Percentiles rank a stretch among this genome's conserved stretches.
Evolutionary conservation across 768 basidiomycete genomes (phyloP).

Genomic region (Phylloporus sp.): DNA sequence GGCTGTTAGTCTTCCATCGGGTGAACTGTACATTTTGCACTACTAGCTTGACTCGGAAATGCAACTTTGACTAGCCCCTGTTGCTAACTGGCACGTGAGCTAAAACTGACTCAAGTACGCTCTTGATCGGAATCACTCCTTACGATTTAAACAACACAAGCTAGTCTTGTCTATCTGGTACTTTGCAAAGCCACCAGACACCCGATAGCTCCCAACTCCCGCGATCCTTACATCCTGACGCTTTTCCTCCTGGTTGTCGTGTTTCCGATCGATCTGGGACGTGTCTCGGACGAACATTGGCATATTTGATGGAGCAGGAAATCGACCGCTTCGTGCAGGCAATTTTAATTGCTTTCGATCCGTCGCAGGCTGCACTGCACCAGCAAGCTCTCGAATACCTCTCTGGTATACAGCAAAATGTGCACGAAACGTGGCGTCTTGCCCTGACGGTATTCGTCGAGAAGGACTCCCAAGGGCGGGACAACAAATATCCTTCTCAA

Average conservation of each 20-base stretch:
- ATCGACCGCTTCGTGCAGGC: conserved; percentile 78
- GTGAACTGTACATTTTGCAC: background rate
- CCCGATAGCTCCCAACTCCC: background rate
- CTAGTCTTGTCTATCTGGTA: background rate
- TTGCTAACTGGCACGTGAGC: conserved; percentile 25
- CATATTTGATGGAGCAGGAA: conserved; percentile 62
- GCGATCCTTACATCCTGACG: background rate
- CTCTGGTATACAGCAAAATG: conserved; percentile 70
- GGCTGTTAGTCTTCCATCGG: conserved; percentile 43
- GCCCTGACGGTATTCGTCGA: conserved; percentile 74
- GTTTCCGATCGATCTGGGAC: conserved; percentile 16
- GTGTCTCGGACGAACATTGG: conserved; percentile 14
- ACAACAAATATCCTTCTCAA: conserved; percentile 62
- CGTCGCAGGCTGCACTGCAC: conserved; percentile 64
- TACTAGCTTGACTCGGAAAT: background rate
- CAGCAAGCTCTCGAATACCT: conserved; percentile 86
- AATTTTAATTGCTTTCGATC: conserved; percentile 84
- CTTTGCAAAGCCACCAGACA: background rate
- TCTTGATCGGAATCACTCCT: conserved; percentile 4
- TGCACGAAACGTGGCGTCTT: conserved; percentile 74
- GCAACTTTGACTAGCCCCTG: conserved; percentile 15
- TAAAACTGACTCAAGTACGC: conserved; percentile 7
- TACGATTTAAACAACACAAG: conserved; percentile 1
- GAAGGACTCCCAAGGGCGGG: conserved; percentile 49
- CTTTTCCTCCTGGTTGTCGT: background rate